Evolutionary conservation across 2,329 filamentous ascomycete genomes (phyloP).

Genomic region (Pseudocercospora eumusae): DNA sequence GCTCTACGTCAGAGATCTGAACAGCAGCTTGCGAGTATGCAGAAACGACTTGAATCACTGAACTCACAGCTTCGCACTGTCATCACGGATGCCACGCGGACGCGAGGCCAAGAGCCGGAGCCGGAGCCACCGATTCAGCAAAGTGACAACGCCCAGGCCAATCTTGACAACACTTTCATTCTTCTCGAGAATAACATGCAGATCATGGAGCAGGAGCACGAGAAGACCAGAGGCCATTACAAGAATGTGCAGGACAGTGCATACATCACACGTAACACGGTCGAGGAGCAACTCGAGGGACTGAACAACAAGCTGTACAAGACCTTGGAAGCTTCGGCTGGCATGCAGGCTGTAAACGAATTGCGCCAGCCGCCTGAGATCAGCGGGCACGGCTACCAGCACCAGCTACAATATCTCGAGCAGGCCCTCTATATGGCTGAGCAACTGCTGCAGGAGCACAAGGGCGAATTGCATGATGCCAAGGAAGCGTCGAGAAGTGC

Average conservation of each 20-base stretch:
- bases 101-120: conserved; percentile 29
- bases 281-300: conserved; percentile 38
- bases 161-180: conserved; percentile 31
- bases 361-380: conserved; percentile 61
- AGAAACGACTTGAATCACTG: conserved; percentile 37
- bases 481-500: conserved; percentile 26
- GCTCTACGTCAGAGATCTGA: conserved; percentile 7
- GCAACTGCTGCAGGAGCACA: conserved; percentile 37
- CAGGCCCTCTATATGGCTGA: conserved; percentile 53
- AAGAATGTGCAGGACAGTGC: conserved; percentile 31
- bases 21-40: conserved; percentile 37
- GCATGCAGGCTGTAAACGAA: conserved; percentile 55
- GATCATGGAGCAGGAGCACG: conserved; percentile 33
- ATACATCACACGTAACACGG: conserved; percentile 28
- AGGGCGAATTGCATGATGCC: conserved; percentile 33
- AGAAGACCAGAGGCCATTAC: conserved; percentile 31
- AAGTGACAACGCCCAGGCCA: conserved; percentile 18
- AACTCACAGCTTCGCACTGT: conserved; percentile 37
- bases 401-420: conserved; percentile 69
- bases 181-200: conserved; percentile 35
- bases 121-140: conserved; percentile 28
- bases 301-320: conserved; percentile 38
- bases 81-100: conserved; percentile 35
- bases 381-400: conserved; percentile 60
- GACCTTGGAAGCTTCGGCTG: conserved; percentile 45